A percentile compares a stretch with the other conserved stretches of the same genome.
Conservation (phyloP, 176 grass and related monocot genomes). For the Musa acuminata region DNA sequence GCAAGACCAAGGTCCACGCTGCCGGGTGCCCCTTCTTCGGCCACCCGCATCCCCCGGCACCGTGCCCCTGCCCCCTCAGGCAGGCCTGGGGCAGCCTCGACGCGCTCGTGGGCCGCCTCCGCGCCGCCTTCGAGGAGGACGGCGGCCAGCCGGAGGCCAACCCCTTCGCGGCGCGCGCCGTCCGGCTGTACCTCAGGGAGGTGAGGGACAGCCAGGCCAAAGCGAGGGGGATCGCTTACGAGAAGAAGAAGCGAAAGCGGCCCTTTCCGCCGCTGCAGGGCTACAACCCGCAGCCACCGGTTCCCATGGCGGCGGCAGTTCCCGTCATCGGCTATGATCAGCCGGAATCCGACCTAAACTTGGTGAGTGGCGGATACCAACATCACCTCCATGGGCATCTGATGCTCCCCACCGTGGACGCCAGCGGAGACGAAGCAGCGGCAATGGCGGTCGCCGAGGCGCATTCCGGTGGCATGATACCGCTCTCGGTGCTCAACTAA, state of each 20-base stretch:
- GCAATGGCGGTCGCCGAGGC: background rate
- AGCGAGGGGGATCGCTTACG: conserved; percentile 21
- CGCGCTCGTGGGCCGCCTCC: conserved; percentile 68
- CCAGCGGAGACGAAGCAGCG: background rate
- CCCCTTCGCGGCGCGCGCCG: conserved; percentile 62
- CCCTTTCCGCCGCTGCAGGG: conserved; percentile 30
- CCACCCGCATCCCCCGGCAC: conserved; percentile 50
- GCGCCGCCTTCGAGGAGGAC: conserved; percentile 80
- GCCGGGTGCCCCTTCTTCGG: conserved; percentile 58
- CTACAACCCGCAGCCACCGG: background rate
- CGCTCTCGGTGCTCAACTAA: conserved; percentile 13
- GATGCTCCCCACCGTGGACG: background rate
- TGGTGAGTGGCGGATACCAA: background rate
- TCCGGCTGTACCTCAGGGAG: conserved; percentile 63
- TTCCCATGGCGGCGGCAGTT: too few relatives aligned
- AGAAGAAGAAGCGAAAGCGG: conserved; percentile 33
- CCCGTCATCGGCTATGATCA: background rate
- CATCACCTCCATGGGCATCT: background rate
- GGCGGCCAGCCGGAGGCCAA: conserved; percentile 55
- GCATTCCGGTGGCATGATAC: background rate
- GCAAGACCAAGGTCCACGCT: conserved; percentile 73
- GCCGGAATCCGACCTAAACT: background rate
- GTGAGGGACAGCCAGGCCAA: conserved; percentile 25
- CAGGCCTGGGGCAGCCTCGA: conserved; percentile 79
- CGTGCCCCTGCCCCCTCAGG: conserved; percentile 48